Percentiles rank a stretch among this genome's conserved stretches.
These are phyloP conservation scores for Brassica incana DNA, from an alignment of 345 rosid genomes.

Conservation along the genomic window DNA sequence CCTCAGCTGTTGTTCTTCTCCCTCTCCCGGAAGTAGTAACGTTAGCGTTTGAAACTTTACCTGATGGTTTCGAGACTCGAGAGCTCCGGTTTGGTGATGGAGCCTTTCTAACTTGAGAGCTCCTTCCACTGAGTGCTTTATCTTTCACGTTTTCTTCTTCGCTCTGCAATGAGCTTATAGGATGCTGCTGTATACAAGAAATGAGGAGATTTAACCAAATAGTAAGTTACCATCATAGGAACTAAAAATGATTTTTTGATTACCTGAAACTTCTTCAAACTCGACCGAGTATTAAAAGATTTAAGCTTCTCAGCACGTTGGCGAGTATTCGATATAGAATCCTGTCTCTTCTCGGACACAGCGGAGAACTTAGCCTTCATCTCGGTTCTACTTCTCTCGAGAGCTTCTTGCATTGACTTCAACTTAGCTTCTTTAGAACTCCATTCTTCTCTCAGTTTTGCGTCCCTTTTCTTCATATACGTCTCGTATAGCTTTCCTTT, in stretches of 20 bases:
- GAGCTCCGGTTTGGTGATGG: constrained; percentile 52
- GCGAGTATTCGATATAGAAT: constrained; percentile 45
- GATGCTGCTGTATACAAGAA: constrained; percentile 60
- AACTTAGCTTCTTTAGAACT: constrained; percentile 69
- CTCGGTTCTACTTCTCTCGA: constrained; percentile 72
- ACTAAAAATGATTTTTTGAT: constrained; percentile 21
- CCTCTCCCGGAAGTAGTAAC: constrained; percentile 57
- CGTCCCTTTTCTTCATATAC: constrained; percentile 87
- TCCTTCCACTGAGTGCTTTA: constrained; percentile 38
- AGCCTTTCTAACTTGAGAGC: constrained; percentile 55
- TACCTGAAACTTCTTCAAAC: constrained; percentile 74
- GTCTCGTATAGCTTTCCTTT: constrained; percentile 71
- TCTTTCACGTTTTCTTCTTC: constrained; percentile 76
- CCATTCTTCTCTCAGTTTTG: constrained; percentile 83
- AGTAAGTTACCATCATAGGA: background rate
- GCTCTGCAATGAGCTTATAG: constrained; percentile 57
- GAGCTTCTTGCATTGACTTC: constrained; percentile 79
- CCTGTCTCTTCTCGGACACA: constrained; percentile 43
- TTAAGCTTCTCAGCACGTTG: constrained; percentile 63
- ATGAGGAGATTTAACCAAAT: constrained; percentile 38
- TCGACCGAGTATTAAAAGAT: constrained; percentile 53
- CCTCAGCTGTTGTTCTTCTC: constrained; percentile 53
- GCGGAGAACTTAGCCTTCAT: constrained; percentile 65
- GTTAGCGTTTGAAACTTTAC: constrained; percentile 55
- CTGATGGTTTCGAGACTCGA: constrained; percentile 54